Evolutionary conservation across 805 yeast species (phyloP).

Genomic region (Phaffomyces opuntiae): DNA sequence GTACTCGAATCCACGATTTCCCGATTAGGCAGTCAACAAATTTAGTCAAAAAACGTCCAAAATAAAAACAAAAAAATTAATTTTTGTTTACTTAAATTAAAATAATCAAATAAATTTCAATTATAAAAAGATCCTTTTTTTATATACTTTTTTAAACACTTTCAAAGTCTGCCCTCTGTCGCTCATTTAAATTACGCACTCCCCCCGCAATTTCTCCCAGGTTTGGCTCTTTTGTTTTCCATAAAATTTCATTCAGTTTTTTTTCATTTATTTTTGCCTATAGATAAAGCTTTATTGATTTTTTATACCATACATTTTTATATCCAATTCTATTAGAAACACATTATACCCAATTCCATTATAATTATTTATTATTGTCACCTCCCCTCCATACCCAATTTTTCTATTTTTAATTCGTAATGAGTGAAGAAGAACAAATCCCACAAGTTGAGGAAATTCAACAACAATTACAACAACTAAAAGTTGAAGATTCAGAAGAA

Average conservation of each 20-base stretch:
- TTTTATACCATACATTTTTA: too few species aligned
- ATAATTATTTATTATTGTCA: too few species aligned
- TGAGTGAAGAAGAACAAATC: background rate
- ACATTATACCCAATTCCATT: too few species aligned
- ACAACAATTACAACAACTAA: background rate
- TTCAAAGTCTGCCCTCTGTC: background rate
- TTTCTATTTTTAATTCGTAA: background rate
- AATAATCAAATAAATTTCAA: background rate
- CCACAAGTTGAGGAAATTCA: background rate
- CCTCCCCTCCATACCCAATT: too few species aligned
- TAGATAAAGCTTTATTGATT: too few species aligned
- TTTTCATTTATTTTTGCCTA: too few species aligned
- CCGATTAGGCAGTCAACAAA: slow-evolving; percentile 6
- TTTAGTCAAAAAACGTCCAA: background rate
- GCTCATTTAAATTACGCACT: background rate
- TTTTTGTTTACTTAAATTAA: background rate
- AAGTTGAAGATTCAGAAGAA: background rate
- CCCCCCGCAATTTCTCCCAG: too few species aligned
- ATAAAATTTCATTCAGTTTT: too few species aligned
- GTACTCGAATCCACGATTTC: background rate
- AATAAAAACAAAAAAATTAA: background rate
- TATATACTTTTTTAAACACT: background rate
- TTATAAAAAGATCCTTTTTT: background rate
- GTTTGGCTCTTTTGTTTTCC: too few species aligned
- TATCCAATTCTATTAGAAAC: too few species aligned